These are phyloP conservation scores for Reutealis trisperma DNA, from an alignment of 345 rosid species.

Conservation along the genomic window DNA sequence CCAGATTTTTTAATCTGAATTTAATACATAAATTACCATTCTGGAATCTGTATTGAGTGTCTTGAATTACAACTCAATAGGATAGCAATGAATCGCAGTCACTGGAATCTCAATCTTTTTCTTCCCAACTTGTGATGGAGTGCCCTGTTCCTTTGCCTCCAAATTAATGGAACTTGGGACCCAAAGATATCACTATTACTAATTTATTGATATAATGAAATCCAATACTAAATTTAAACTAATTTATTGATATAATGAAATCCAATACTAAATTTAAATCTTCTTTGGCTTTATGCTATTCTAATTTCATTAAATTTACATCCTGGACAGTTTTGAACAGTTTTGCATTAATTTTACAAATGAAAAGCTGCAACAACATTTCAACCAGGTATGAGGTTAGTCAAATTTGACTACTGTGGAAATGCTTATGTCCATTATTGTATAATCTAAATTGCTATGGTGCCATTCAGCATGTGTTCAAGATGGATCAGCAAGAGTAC, in stretches of 20 bases:
- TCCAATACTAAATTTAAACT: background rate
- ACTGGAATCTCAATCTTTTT: background rate
- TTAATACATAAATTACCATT: background rate
- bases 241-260: background rate
- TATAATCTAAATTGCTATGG: slow-evolving; percentile 20
- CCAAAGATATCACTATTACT: background rate
- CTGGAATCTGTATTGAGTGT: background rate
- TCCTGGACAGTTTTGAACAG: slow-evolving; percentile 79
- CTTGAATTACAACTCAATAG: no score
- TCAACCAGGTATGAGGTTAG: slow-evolving; percentile 82
- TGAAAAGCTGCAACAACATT: slow-evolving; percentile 97
- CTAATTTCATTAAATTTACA: slow-evolving; percentile 13
- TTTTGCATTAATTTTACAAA: slow-evolving; percentile 94
- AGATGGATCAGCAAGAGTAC: slow-evolving; percentile 99
- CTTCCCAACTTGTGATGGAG: background rate
- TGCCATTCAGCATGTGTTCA: slow-evolving; percentile 83
- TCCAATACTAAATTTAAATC: background rate
- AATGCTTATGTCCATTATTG: slow-evolving; percentile 15
- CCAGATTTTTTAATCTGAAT: background rate
- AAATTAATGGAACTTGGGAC: background rate
- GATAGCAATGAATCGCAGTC: background rate
- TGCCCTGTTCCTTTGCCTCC: background rate
- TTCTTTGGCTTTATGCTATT: background rate
- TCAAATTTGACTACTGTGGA: slow-evolving; percentile 32
- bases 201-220: background rate